Conservation (phyloP, 495 filamentous ascomycete genomes). For the Penicillium parvum region DNA sequence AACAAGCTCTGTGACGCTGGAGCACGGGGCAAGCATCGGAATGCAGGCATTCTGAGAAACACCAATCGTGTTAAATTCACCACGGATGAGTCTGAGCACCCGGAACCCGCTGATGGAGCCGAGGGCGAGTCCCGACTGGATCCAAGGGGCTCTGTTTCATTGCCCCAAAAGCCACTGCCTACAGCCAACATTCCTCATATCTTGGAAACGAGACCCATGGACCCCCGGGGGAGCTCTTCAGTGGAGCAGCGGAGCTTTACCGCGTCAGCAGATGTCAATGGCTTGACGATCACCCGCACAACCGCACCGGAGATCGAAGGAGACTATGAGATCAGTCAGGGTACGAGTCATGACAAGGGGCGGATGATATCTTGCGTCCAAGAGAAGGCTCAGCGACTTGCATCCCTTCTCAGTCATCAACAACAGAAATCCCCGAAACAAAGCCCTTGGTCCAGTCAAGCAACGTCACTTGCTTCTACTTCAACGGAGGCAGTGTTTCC, state of each 20-base stretch:
- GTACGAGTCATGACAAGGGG: conserved; percentile 35
- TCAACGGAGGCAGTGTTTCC: conserved; percentile 27
- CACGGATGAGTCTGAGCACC: conserved; percentile 20
- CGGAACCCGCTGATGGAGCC: conserved; percentile 18
- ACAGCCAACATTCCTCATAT: conserved; percentile 40
- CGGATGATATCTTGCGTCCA: conserved; percentile 33
- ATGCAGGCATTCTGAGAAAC: conserved; percentile 40
- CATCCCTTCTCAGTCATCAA: conserved; percentile 32
- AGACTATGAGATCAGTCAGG: conserved; percentile 31
- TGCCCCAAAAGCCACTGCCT: conserved; percentile 36
- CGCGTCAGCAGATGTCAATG: conserved; percentile 31
- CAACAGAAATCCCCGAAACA: conserved; percentile 30
- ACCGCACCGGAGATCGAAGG: conserved; percentile 22
- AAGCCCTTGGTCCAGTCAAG: conserved; percentile 26
- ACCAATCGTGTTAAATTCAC: conserved; percentile 40
- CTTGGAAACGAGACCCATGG: conserved; percentile 24
- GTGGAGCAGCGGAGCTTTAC: conserved; percentile 26
- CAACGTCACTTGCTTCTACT: conserved; percentile 30
- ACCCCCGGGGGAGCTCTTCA: conserved; percentile 23
- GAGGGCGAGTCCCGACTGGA: conserved; percentile 29
- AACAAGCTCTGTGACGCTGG: conserved; percentile 15
- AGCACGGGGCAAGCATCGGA: conserved; percentile 34
- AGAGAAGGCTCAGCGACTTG: conserved; percentile 30
- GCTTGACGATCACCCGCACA: conserved; percentile 27
- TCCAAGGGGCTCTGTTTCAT: conserved; percentile 24